Conservation (phyloP, 805 yeast species). For the Saccharomycopsis fibuligera region DNA sequence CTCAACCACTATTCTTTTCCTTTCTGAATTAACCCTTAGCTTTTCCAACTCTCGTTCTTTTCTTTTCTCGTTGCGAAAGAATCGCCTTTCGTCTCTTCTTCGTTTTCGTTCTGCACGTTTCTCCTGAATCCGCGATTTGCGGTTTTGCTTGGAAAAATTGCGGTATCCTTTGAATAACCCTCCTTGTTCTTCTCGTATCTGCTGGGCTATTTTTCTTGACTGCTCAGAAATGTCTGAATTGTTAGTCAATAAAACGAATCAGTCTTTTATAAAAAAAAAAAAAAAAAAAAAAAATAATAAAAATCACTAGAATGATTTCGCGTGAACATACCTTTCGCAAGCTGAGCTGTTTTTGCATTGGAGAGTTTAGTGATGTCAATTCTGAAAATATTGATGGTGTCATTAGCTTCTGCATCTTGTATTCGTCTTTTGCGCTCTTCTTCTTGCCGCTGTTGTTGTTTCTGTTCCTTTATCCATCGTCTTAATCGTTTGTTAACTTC, state of each 20-base stretch:
- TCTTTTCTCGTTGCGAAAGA: not conserved
- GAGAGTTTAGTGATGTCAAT: constrained; percentile 3
- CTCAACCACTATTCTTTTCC: constrained; percentile 1
- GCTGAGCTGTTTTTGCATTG: constrained; percentile 3
- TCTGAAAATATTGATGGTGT: not conserved
- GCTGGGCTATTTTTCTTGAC: not conserved
- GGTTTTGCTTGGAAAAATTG: not conserved
- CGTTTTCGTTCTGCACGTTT: not conserved
- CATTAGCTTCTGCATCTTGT: not conserved
- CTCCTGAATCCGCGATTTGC: not conserved
- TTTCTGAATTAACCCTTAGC: no score
- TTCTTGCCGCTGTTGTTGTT: not conserved
- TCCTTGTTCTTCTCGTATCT: constrained; percentile 6
- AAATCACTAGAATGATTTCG: no score
- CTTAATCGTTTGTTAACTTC: constrained; percentile 9
- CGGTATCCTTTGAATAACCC: constrained; percentile 10
- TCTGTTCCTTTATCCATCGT: not conserved
- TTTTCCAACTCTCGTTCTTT: not conserved
- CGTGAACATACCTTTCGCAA: not conserved
- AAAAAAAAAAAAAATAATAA: no score
- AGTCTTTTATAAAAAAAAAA: not conserved
- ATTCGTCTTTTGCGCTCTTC: not conserved
- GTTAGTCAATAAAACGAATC: not conserved
- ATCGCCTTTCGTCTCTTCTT: not conserved
- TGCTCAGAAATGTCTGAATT: constrained; percentile 3